Evolutionary conservation across 2,329 filamentous ascomycete species (phyloP), one percentile per base, ranked within the genome.

Genomic region (Cryphonectria radicalis): DNA sequence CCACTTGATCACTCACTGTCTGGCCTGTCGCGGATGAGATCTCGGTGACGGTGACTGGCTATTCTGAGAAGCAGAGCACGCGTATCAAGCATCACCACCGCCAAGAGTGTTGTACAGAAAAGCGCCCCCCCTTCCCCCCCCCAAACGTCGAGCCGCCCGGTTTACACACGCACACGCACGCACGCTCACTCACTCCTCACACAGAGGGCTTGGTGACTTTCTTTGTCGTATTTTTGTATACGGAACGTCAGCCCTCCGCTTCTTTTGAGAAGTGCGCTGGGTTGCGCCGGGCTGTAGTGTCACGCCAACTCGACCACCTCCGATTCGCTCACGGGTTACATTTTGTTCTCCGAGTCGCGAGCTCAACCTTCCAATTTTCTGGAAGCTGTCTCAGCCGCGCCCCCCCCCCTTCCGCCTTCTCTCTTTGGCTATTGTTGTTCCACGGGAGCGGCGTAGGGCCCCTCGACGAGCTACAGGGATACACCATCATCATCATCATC

Each of bases 251-350:
- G 32, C 17, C 42, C 32, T 19, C 63, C 40, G n/a, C 8, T 40
- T 13, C 5, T n/a, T 17, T 50, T 6, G 50, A 28, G 32, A 53
- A 35, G 55, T 40, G 55, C 42, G 55, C 66, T 71, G 71, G 43
- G 25, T 62, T 69, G 62, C 40, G 57, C 72, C 68, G 66, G 67
- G 62, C 63, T 71, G 66, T 63, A 60, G 72, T 73, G 67, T 68
- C 32, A 71, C 69, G 66, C 63, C 53, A 37, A 25, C 63, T 69
- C 42, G 63, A 57, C 66, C 53, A 65, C 57, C 40, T 73, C 69
- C 72, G 66, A 73, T 71, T 73, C 70, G 72, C 69, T 55, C 69
- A 55, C 66, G 32, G 60, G 42, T 67, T 64, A 43, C 32, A 37
- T 50, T 40, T 63, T 43, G 50, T 69, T 53, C 59, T 63, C 63